These are phyloP conservation scores for Bisporella sp. DNA, from an alignment of 2,329 filamentous ascomycete species.

Conservation along the genomic window DNA sequence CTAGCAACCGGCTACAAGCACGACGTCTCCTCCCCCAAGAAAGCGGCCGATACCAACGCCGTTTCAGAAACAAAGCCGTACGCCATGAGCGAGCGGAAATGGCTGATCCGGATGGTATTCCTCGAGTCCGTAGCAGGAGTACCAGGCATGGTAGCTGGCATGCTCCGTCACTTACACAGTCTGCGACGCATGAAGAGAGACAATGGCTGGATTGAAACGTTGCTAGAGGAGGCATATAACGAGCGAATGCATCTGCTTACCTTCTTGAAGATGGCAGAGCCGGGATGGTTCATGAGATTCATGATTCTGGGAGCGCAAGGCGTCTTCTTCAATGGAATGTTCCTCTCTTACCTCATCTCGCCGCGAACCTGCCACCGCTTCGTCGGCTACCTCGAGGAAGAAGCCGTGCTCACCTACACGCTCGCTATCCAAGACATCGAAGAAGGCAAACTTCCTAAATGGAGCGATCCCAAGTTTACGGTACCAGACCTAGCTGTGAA, in stretches of 20 bases:
- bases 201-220: constrained; percentile 92
- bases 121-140: constrained; percentile 92
- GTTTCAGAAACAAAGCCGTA: constrained; percentile 48
- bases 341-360: constrained; percentile 79
- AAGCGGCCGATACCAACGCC: constrained; percentile 34
- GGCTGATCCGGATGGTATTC: constrained; percentile 86
- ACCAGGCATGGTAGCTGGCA: constrained; percentile 93
- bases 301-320: constrained; percentile 91
- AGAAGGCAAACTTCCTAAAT: constrained; percentile 72
- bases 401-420: constrained; percentile 93
- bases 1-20: constrained; percentile 75
- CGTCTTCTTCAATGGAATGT: constrained; percentile 93
- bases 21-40: constrained; percentile 40
- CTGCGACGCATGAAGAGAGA: constrained; percentile 82
- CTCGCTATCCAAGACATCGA: constrained; percentile 84
- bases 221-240: constrained; percentile 86
- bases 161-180: constrained; percentile 82
- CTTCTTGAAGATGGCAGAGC: constrained; percentile 86
- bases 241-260: constrained; percentile 90
- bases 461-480: constrained; percentile 60
- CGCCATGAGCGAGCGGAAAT: constrained; percentile 75
- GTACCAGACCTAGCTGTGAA: constrained; percentile 84
- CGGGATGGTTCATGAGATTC: constrained; percentile 75
- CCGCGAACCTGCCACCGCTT: constrained; percentile 90
- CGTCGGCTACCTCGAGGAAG: constrained; percentile 94